Conservation (phyloP, 306 rosid genomes). For the Vigna unguiculata region DNA sequence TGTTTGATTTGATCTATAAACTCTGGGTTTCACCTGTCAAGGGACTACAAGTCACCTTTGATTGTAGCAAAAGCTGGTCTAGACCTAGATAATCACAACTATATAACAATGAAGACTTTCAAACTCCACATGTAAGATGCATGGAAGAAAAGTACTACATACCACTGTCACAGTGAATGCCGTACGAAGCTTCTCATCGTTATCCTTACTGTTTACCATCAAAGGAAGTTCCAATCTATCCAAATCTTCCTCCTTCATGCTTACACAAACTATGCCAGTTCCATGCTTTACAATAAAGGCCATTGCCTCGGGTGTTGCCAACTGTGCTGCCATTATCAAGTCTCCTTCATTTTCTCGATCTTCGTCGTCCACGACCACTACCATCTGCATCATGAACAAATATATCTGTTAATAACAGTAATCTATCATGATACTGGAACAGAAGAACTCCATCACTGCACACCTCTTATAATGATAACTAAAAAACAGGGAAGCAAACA, state of each 20-base stretch:
- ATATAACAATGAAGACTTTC: slow-evolving; percentile 29
- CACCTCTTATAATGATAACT: slow-evolving; percentile 8
- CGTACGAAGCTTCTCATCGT: slow-evolving; percentile 74
- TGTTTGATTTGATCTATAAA: neutral
- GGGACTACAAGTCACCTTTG: neutral
- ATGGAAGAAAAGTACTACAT: slow-evolving; percentile 41
- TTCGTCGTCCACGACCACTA: slow-evolving; percentile 88
- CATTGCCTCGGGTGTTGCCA: slow-evolving; percentile 94
- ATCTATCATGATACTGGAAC: neutral
- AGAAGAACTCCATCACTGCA: neutral
- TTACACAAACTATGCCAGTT: slow-evolving; percentile 87
- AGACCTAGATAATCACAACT: neutral
- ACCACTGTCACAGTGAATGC: slow-evolving; percentile 94
- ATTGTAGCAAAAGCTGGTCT: neutral
- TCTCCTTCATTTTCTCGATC: slow-evolving; percentile 97
- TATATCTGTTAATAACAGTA: slow-evolving; percentile 27
- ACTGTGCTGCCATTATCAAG: slow-evolving; percentile 84
- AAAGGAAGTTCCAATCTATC: slow-evolving; percentile 83
- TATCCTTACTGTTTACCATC: slow-evolving; percentile 81
- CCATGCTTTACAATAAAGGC: slow-evolving; percentile 93
- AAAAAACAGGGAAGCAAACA: neutral
- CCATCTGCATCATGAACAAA: slow-evolving; percentile 61
- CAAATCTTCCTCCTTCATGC: slow-evolving; percentile 81
- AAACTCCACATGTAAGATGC: slow-evolving; percentile 21
- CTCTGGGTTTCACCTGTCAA: neutral